Base-by-base conservation (phyloP, 2,329 filamentous ascomycete species). In the Tolypocladium amazonense region DNA sequence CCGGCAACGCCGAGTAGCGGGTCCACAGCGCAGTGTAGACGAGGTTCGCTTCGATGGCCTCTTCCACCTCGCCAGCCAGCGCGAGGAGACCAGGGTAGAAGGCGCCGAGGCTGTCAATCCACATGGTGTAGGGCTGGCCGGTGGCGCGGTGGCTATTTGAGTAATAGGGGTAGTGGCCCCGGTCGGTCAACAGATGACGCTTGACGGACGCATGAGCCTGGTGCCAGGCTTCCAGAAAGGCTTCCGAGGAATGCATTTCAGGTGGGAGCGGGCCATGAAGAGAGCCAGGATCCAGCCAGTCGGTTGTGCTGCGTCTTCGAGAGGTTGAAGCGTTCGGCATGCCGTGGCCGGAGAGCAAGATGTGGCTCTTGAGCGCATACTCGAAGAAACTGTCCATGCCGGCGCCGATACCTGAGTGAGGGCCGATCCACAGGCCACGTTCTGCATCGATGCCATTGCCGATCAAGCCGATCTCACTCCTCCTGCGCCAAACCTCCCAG, bases 301-400 rank as follows among this genome's bases (percentile, higher is more conserved):
- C 65, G 56, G 64, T 72, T 63, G 62, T 76, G 70, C 68, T 77
- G 70, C 64, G 78, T 68, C 63, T 75, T 72, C 27, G 78, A 72
- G 64, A 75, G 5, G 63, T 66, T 4, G 74, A 71, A 6, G 64
- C 60, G 63, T 87, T 87, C 3, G 83, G 83, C 62, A 80, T 72
- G 18, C 79, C 80, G 60, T 88, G 85, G 1, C 90, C 90, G 2
- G 93, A 96, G 27, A 97, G 83, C 30, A 99, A 76, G 61, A 99
- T 89, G 70, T 96, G 87, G 23, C 92, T 92, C 75, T 99, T 99
- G 68, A 97, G 82, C 4, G 94, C 92, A 73, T 99, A 99, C 75
- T 99, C 94, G 69, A 96, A 97, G 76, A 99, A 99, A 75, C 92
- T 97, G 76, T 99, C 94, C 68, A 96, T 91, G 45, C 94, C 94